Base-by-base conservation (phyloP, 257 asterid species). In the Penstemon davidsonii region DNA sequence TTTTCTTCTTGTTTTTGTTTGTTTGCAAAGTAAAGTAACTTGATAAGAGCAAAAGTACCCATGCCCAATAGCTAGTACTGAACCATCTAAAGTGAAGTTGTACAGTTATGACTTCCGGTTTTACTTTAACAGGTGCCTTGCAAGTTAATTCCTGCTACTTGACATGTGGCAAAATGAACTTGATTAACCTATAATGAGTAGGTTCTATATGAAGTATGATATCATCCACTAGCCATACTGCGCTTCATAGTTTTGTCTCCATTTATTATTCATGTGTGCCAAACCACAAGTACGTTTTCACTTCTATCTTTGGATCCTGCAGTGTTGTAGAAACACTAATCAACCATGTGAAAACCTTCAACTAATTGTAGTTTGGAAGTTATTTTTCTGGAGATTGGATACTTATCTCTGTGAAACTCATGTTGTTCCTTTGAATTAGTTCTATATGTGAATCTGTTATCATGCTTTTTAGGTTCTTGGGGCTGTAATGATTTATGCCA, bases 401-500 rank as follows among this genome's bases (percentile, higher is more conserved):
- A 65, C 66, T 64, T 58, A 42, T 61, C 33, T 46, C 43, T 52
- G 41, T 61, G 7, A 47, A 56, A 13, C 8, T 39, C 44, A 19
- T 55, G 37, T 11, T n/a, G 43, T 59, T 68, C n/a, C 56, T 40
- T 41, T 33, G 33, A 43, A 19, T 49, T 7, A 52, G 4, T 40
- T 18, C 60, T 39, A 39, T 8, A 13, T 61, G 25, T 49, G 3
- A 40, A 40, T 25, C 33, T 5, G 46, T 71, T 55, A 63, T n/a
- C 66, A 6, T 79, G 60, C 55, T 62, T 46, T 68, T 74, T 71
- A 91, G 96, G 98, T 92, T 75, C 88, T 92, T 74, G 98, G 98
- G 62, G 98, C 98, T 53, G 98, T 96, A 70, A 92, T 92, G 98
- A 85, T 92, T 82, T 86, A 92, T 84, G 96, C 93, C 80, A 92